Percentiles rank a stretch among this genome's conserved stretches.
Conservation (phyloP, 2,329 filamentous ascomycete species). For the Acrocalymma vagum region DNA sequence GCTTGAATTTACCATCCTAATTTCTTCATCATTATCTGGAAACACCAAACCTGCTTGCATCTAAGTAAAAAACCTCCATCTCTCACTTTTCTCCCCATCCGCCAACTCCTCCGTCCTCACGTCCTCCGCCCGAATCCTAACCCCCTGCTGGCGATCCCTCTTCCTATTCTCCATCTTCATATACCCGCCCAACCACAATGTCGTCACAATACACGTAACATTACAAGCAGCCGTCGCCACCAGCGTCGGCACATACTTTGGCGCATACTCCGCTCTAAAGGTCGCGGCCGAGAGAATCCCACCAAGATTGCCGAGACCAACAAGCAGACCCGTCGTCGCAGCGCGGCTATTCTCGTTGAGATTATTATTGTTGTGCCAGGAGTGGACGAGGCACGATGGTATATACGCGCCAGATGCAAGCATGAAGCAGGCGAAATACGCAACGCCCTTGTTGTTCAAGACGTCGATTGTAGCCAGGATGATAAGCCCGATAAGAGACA, state of each 20-base stretch:
- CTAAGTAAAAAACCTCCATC: constrained; percentile 49
- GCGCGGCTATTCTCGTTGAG: constrained; percentile 59
- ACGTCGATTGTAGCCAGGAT: constrained; percentile 56
- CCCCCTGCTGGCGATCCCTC: constrained; percentile 49
- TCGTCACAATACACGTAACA: constrained; percentile 51
- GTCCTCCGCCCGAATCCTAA: constrained; percentile 46
- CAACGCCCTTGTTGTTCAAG: constrained; percentile 51
- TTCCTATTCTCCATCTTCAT: constrained; percentile 56
- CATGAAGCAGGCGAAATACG: constrained; percentile 62
- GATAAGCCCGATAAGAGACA: constrained; percentile 56
- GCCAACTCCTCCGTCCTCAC: constrained; percentile 50
- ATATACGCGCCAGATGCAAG: constrained; percentile 57
- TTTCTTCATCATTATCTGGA: no score
- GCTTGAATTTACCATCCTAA: no score
- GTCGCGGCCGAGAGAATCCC: constrained; percentile 57
- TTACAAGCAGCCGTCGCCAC: constrained; percentile 55
- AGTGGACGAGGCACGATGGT: constrained; percentile 57
- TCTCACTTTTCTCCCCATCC: constrained; percentile 48
- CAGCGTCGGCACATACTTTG: constrained; percentile 58
- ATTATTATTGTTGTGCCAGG: constrained; percentile 64
- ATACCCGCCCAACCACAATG: constrained; percentile 52
- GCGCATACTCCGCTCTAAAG: constrained; percentile 59
- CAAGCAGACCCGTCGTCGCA: constrained; percentile 57
- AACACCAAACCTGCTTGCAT: no score
- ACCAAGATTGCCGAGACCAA: constrained; percentile 59